Conservation (phyloP, 305 asterid species). For the Rubia peregrina region DNA sequence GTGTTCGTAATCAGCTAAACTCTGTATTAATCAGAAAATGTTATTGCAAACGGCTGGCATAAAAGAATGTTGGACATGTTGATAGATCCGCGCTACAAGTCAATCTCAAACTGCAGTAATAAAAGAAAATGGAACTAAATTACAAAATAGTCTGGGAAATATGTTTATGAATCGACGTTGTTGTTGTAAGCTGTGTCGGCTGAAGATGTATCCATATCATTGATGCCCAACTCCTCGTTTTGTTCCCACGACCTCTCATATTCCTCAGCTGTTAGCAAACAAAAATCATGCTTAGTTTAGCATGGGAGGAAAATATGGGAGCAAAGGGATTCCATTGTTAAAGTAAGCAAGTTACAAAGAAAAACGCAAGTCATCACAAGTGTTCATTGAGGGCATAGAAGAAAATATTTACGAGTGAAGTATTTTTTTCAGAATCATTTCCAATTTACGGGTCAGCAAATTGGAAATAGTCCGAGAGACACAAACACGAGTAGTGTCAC, state of each 20-base stretch:
- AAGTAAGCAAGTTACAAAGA: not conserved
- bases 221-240: constrained; percentile 89
- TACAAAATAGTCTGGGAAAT: not conserved
- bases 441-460: too few species aligned
- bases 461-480: not conserved
- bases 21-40: too few species aligned
- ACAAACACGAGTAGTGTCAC: not conserved
- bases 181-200: constrained; percentile 56
- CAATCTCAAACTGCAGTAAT: not conserved
- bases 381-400: too few species aligned
- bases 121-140: not conserved
- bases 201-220: constrained; percentile 85
- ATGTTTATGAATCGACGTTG: not conserved
- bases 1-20: too few species aligned
- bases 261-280: constrained; percentile 46
- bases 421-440: too few species aligned
- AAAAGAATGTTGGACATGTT: not conserved
- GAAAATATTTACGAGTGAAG: too few species aligned
- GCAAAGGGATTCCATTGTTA: not conserved
- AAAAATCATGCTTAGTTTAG: not conserved
- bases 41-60: too few species aligned
- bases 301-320: not conserved
- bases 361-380: not conserved
- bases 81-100: not conserved
- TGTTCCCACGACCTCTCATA: constrained; percentile 94